A percentile compares a stretch with the other conserved stretches of the same genome.
Conservation (phyloP, 2,329 filamentous ascomycete genomes). For the Aspergillus sojae region DNA sequence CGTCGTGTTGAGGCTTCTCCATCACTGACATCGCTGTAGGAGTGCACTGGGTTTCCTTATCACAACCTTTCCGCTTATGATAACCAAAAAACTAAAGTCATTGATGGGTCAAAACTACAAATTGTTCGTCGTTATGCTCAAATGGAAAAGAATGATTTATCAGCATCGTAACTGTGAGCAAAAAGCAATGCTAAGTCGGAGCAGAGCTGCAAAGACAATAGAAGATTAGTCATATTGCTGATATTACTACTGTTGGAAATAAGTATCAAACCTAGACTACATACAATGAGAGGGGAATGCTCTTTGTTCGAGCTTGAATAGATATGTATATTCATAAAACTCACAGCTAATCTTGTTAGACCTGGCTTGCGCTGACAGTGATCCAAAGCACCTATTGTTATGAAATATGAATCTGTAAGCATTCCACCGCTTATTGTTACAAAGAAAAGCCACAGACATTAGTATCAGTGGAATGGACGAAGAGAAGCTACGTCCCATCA, state of each 20-base stretch:
- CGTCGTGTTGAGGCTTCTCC: neutral
- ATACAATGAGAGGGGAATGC: neutral
- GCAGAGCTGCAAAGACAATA: neutral
- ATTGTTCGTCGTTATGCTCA: neutral
- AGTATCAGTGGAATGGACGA: neutral
- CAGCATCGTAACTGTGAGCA: neutral
- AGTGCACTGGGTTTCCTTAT: neutral
- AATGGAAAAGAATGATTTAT: neutral
- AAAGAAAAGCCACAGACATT: neutral
- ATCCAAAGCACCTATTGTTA: neutral
- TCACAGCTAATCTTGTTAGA: neutral
- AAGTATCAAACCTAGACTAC: neutral
- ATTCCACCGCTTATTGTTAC: neutral
- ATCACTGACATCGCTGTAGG: neutral
- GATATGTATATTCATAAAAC: neutral
- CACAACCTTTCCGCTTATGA: neutral
- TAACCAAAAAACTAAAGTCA: neutral
- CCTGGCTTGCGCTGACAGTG: neutral
- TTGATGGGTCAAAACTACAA: neutral
- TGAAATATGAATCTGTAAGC: neutral
- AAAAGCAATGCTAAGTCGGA: neutral
- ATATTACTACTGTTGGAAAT: neutral
- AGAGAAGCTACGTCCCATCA: neutral
- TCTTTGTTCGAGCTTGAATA: neutral
- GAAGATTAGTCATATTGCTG: neutral